Evolutionary conservation across 225 moss, liverwort and hornwort species (phyloP).

Genomic region (Takakia lepidozioides): DNA sequence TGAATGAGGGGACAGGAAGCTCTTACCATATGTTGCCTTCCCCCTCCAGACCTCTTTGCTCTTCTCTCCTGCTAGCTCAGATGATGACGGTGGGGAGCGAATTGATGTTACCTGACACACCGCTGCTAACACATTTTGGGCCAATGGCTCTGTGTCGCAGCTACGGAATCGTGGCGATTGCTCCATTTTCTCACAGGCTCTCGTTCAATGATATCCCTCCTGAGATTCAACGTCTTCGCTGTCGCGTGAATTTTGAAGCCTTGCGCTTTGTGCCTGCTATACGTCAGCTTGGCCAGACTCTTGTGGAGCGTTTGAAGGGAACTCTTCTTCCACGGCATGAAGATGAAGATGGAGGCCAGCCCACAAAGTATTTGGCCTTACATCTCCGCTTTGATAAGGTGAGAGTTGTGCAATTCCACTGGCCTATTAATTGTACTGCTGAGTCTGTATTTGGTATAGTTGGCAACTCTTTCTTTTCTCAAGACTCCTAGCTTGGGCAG

Average conservation of each 20-base stretch:
- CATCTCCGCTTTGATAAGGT: conserved; percentile 98
- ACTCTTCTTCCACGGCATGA: conserved; percentile 13
- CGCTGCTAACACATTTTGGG: too few species aligned
- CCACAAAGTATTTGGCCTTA: conserved; percentile 53
- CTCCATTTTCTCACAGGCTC: conserved; percentile 91
- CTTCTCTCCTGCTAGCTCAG: too few species aligned
- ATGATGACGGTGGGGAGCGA: too few species aligned
- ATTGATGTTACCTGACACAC: too few species aligned
- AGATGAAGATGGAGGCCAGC: conserved; percentile 16
- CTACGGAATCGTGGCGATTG: conserved; percentile 75
- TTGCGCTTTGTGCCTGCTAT: conserved; percentile 66
- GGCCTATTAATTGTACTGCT: too few species aligned
- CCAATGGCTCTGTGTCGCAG: conserved; percentile 22
- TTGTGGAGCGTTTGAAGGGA: conserved; percentile 61
- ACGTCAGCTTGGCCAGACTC: conserved; percentile 49
- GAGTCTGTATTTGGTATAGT: too few species aligned
- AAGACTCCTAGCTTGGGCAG: conserved; percentile 23
- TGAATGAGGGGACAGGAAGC: too few species aligned
- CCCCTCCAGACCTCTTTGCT: too few species aligned
- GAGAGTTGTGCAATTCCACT: too few species aligned
- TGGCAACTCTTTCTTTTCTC: not conserved
- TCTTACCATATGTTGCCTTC: too few species aligned
- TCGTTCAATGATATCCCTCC: conserved; percentile 68
- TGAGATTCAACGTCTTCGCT: conserved; percentile 75
- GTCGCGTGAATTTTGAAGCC: conserved; percentile 90